Evolutionary conservation across 352 stramenopile genomes (phyloP), one percentile per base, ranked within the genome.

Genomic region (Globisporangium barbulae): DNA sequence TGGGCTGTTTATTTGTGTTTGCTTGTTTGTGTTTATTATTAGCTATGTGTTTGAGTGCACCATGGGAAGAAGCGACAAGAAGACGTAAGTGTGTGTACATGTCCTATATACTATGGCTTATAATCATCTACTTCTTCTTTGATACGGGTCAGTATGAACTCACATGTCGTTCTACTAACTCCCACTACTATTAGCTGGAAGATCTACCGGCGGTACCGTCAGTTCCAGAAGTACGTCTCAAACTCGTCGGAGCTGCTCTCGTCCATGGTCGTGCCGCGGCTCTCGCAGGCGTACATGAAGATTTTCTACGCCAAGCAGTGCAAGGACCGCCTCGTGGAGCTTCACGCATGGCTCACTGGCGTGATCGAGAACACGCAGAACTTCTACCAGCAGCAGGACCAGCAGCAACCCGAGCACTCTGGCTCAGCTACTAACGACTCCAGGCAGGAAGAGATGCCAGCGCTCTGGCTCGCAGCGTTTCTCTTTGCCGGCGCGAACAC

Each of bases 21-120:
- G n/a, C 49, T 53, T 50, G 42, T 53, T 10, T 61, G 35, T 67
- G 45, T 2, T 55, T n/a, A 13, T 33, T 59, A 39, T 15, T 47
- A 94, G 85, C 21, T 93, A 94, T 63, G 85, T 93, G 25, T 91
- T 94, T 53, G 82, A 94, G 48, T 91, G 84, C 41, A 70, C 66
- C 0, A 63, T 93, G 12, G 73, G 78, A 19, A 68, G 67, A 25
- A 48, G 17, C 8, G 64, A 85, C 41, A 68, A 65, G 56, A 80
- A 82, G 41, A 79, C 67, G 76, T 87, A 70, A 21, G 67, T 64
- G 3, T 49, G 17, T 39, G 15, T 48, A n/a, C 47, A 21, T n/a
- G n/a, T n/a, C n/a, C n/a, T 28, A 49, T 66, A 39, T 44, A 17
- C 8, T 15, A 39, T 33, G 39, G 35, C 19, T 53, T 30, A 53